Base-by-base conservation (phyloP, 805 yeast species). In the Cyberlindnera maclurae region DNA sequence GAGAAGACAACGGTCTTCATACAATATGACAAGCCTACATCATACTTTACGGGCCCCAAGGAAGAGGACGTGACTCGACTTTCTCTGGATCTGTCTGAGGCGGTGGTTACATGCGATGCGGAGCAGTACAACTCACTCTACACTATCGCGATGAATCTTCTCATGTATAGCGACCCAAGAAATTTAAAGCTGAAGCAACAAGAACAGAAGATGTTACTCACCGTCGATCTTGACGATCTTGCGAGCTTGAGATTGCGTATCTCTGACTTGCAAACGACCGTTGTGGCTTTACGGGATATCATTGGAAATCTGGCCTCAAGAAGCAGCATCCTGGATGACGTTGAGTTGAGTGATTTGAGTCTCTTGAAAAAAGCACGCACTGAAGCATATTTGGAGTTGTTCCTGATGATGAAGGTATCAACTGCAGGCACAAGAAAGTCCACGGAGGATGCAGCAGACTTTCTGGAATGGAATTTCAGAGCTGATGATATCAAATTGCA, bases 91-190 rank as follows among this genome's bases (percentile, higher is more conserved):
- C 67, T 85, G 35, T 94, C 96, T 3, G 67, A 73, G 33, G 72
- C 88, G 15, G 69, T 73, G 5, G 70, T 87, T 1, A 66, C 77
- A 5, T 74, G 87, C 38, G 87, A 87, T 38, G 81, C 96, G 0
- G 60, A 63, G 33, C 95, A 87, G 52, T 89, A 85, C 55, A 68
- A 68, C 45, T 68, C 87, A 0, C 58, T 86, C 12, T 83, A 77
- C 52, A 68, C 73, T 12, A 75, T 88, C 29, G 65, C 73, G 1
- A 67, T 75, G 49, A 78, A 81, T 38, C 61, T 89, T 33, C 53
- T 90, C 42, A 66, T 85, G 26, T 86, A 85, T 54, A 67, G 75
- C 5, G 95, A 86, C 47, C 95, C 96, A 5, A 69, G 72, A 46
- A 70, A 73, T 32, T 74, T 75, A 43, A 63, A 65, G 27, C 56